These are phyloP conservation scores for Sisymbrium irio DNA, from an alignment of 345 rosid species.

Conservation along the genomic window DNA sequence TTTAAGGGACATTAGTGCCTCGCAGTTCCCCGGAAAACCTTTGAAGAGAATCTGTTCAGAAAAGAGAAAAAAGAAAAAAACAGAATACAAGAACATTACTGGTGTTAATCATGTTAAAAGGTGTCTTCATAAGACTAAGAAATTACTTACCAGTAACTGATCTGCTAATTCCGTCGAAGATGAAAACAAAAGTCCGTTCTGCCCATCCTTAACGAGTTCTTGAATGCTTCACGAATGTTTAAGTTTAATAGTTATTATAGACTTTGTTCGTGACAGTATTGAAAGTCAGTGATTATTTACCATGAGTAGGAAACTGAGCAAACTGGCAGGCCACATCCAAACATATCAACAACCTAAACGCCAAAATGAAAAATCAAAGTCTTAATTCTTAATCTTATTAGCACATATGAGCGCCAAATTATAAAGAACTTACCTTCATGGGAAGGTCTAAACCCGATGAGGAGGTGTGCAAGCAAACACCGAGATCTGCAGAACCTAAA, in stretches of 20 bases:
- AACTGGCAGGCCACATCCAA: constrained; percentile 96
- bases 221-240: constrained; percentile 54
- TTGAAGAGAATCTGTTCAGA: constrained; percentile 66
- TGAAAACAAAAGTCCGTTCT: constrained; percentile 93
- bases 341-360: constrained; percentile 93
- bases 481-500: constrained; percentile 93
- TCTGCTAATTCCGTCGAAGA: constrained; percentile 90
- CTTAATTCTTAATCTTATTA: background rate
- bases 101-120: background rate
- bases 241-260: background rate
- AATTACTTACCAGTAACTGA: constrained; percentile 60
- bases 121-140: background rate
- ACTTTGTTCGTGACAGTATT: background rate
- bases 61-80: too few species aligned
- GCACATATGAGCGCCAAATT: background rate
- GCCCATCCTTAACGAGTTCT: constrained; percentile 76
- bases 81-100: background rate
- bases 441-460: constrained; percentile 97
- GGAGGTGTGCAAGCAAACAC: constrained; percentile 96
- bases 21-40: constrained; percentile 74
- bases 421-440: constrained; percentile 62
- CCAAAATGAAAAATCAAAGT: background rate
- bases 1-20: constrained; percentile 54
- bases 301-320: constrained; percentile 96
- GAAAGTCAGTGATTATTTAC: constrained; percentile 38